Percentiles rank a stretch among this genome's conserved stretches.
These are phyloP conservation scores for Rossbeevera mucosa DNA, from an alignment of 768 basidiomycete genomes.

Conservation along the genomic window DNA sequence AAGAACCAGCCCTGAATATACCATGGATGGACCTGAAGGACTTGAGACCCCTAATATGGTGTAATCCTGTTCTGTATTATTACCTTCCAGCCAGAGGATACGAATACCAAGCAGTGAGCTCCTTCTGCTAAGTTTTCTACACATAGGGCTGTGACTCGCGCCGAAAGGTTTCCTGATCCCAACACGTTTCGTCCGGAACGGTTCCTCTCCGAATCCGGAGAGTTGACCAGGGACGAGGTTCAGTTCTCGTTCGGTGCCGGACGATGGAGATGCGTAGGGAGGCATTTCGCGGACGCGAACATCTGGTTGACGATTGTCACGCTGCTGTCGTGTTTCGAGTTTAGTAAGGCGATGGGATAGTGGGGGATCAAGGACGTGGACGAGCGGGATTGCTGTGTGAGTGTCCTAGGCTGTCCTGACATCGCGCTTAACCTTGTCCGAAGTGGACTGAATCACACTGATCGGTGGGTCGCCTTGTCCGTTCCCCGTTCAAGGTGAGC, in stretches of 20 bases:
- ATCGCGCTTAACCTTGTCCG: no score
- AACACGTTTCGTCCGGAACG: conserved; percentile 1
- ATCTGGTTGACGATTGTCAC: conserved; percentile 3
- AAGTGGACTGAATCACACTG: not conserved
- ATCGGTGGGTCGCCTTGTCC: not conserved
- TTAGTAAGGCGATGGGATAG: not conserved
- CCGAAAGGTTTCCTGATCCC: conserved; percentile 1
- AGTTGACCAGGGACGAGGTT: not conserved
- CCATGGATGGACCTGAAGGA: no score
- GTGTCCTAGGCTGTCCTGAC: no score
- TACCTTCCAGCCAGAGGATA: no score
- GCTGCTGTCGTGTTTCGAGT: conserved; percentile 5
- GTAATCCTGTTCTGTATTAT: no score
- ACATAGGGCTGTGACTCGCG: conserved; percentile 4
- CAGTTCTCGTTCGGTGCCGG: not conserved
- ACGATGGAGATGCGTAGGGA: conserved; percentile 2
- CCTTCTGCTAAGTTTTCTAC: no score
- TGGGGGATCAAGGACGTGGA: conserved; percentile 3
- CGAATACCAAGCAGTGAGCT: no score
- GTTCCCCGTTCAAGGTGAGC: conserved; percentile 3
- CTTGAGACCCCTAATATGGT: no score
- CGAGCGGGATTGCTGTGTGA: not conserved
- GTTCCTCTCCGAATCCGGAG: conserved; percentile 1
- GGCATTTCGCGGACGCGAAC: not conserved
- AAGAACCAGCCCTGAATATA: no score